Evolutionary conservation across 2,329 filamentous ascomycete species (phyloP), one percentile per base, ranked within the genome.

Genomic region (Claviceps pazoutovae): DNA sequence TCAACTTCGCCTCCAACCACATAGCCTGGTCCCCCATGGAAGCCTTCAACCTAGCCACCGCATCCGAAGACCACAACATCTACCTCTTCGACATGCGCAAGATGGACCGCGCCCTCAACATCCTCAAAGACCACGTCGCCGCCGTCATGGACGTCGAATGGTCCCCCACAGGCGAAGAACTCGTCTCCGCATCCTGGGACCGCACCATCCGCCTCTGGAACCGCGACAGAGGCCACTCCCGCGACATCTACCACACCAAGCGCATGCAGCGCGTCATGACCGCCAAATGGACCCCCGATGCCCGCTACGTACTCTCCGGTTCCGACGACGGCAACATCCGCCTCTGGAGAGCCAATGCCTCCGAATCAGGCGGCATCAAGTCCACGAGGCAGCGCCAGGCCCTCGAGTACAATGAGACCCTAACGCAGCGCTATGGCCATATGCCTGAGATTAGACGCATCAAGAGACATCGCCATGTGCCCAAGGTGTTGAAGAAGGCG

Each of bases 91-190:
- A 98, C 67, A 94, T 94, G 80, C 80, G 93, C 59, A 91, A 88
- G 64, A 84, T 95, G 66, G 82, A 87, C 59, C 83, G 88, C 56
- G 88, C 91, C 0, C 72, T 95, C 55, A 96, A 97, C 64, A 82
- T 96, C 8, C 75, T 95, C 51, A 93, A 91, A 67, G 88, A 91
- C 60, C 88, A 95, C 64, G 89, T 95, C 48, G 74, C 76, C 46
- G 93, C 93, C 19, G 90, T 96, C 23, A 96, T 96, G 88, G 90
- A 95, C 66, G 84, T 98, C 42, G 88, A 96, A 63, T 98, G 91
- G 69, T 90, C 84, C 48, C 91, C 93, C 0, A 97, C 93, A 0
- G 93, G 93, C 54, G 86, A 96, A 66, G 90, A 96, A 66, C 79
- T 98, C 46, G 88, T 97, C 19, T 88, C 84, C 14, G 93, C 88